Conservation (phyloP, 495 filamentous ascomycete species). For the Elasticomyces elasticus region DNA sequence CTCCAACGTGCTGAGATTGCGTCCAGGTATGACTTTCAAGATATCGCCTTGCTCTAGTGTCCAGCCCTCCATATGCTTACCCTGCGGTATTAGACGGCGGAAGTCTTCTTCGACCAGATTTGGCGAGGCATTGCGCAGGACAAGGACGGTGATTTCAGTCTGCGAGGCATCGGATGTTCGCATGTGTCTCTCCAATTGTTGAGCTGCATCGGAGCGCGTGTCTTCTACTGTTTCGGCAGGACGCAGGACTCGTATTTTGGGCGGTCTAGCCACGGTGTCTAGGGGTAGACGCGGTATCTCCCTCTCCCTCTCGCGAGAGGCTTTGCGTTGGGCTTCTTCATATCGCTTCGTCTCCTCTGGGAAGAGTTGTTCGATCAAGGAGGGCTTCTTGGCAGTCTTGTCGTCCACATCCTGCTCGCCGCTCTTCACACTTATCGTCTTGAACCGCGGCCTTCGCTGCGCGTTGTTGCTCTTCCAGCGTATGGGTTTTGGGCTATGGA, state of each 20-base stretch:
- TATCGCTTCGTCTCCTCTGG: conserved; percentile 34
- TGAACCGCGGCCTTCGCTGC: too few species aligned
- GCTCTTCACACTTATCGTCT: too few species aligned
- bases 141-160: conserved; percentile 34
- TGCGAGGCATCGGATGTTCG: not conserved
- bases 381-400: conserved; percentile 10
- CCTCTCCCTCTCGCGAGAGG: conserved; percentile 15
- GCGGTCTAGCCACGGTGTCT: not conserved
- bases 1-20: conserved; percentile 44
- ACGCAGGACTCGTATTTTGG: too few species aligned
- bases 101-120: conserved; percentile 54
- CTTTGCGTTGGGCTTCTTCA: conserved; percentile 8
- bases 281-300: conserved; percentile 30
- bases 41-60: conserved; percentile 36
- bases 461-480: not conserved
- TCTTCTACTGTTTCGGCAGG: not conserved
- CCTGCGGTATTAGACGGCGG: conserved; percentile 47
- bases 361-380: conserved; percentile 51
- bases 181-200: not conserved
- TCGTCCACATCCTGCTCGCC: not conserved
- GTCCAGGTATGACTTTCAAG: conserved; percentile 39
- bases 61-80: conserved; percentile 56
- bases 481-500: not conserved
- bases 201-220: not conserved
- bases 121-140: conserved; percentile 42